phyloP scores from a whole-genome alignment of 208 protist genomes.

The Leishmania amazonensis region DNA sequence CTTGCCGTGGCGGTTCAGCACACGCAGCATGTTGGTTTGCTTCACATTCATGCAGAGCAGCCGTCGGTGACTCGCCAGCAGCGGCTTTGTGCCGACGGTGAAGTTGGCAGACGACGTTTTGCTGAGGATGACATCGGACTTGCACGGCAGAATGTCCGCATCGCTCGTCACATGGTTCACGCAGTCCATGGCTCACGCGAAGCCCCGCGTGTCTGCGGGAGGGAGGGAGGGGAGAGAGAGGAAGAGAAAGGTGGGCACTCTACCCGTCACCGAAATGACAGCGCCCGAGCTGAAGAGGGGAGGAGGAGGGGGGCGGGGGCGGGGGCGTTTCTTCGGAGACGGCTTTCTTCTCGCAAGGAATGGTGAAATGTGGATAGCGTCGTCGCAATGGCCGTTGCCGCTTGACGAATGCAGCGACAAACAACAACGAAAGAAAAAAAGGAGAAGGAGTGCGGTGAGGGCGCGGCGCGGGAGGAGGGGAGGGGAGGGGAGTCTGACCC shows the following conservation, averaged over 20 bases:
- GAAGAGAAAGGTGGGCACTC: background rate
- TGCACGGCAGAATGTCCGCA: slow-evolving; percentile 55
- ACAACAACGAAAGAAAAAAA: background rate
- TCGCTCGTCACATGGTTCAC: slow-evolving; percentile 63
- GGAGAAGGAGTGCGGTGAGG: background rate
- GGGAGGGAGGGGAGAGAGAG: background rate
- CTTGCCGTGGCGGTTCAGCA: slow-evolving; percentile 78
- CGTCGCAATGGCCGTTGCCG: background rate
- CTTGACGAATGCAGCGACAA: background rate
- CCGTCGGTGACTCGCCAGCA: slow-evolving; percentile 66
- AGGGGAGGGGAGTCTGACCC: background rate
- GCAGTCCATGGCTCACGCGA: slow-evolving; percentile 54
- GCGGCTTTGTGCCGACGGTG: slow-evolving; percentile 39
- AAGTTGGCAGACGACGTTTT: slow-evolving; percentile 69
- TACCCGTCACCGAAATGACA: background rate
- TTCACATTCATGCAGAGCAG: slow-evolving; percentile 86
- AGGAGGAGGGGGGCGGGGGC: background rate
- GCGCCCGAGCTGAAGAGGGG: background rate
- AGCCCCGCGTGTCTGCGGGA: slow-evolving; percentile 2
- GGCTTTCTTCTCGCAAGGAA: background rate
- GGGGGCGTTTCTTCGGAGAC: background rate
- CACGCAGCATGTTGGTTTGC: slow-evolving; percentile 74
- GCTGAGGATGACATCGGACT: slow-evolving; percentile 68
- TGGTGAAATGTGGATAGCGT: background rate
- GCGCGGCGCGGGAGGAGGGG: too few species aligned